phyloP scores from a whole-genome alignment of 1,284 basidiomycete species.

The Caloboletus inedulis region DNA sequence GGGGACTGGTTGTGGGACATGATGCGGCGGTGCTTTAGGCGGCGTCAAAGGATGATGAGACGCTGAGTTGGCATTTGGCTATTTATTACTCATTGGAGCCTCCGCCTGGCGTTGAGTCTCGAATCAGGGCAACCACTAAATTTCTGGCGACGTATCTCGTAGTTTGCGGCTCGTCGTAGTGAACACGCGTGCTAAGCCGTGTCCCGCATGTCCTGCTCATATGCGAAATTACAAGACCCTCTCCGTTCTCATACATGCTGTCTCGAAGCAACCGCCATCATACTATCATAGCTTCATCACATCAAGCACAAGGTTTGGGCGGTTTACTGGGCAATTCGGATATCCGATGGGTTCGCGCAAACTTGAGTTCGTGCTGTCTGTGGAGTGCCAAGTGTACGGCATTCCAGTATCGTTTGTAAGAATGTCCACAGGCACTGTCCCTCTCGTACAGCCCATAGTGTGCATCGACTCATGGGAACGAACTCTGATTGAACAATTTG shows the following conservation, averaged over 20 bases:
- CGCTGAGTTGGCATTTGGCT: conserved; percentile 27
- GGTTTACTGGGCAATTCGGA: conserved; percentile 7
- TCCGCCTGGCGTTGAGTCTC: conserved; percentile 31
- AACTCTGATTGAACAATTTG: conserved; percentile 4
- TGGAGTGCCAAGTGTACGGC: conserved; percentile 16
- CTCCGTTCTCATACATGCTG: not conserved
- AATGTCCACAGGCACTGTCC: conserved; percentile 25
- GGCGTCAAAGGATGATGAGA: conserved; percentile 34
- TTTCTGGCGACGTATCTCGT: conserved; percentile 8
- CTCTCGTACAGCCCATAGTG: conserved; percentile 6
- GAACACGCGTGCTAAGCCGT: not conserved
- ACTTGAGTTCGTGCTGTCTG: not conserved
- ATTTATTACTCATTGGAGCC: conserved; percentile 29
- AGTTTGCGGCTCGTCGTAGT: conserved; percentile 4
- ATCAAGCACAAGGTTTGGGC: conserved; percentile 15
- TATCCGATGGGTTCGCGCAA: not conserved
- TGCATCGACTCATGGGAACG: conserved; percentile 15
- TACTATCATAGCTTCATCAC: conserved; percentile 1
- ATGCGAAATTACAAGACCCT: not conserved
- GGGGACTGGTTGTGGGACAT: conserved; percentile 57
- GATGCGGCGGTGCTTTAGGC: conserved; percentile 37
- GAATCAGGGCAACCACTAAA: conserved; percentile 10
- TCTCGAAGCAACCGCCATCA: not conserved
- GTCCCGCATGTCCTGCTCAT: not conserved
- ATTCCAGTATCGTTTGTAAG: conserved; percentile 11